A percentile compares a stretch with the other conserved stretches of the same genome.
phyloP scores from a whole-genome alignment of 176 grass and related monocot species.

The Hordeum marinum region DNA sequence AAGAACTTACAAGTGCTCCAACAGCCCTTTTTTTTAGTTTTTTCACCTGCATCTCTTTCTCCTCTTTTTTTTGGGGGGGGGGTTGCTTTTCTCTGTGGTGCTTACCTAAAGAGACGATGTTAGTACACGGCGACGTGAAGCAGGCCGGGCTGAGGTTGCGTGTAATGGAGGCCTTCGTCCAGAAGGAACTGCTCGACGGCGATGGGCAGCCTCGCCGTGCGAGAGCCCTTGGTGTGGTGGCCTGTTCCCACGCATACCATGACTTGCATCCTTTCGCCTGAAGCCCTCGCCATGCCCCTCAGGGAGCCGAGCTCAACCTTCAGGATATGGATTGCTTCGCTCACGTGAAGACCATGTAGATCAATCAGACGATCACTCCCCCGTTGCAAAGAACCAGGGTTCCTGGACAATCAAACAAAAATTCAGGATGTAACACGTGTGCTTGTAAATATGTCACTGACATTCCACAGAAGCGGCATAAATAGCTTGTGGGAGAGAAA shows the following conservation, averaged over 20 bases:
- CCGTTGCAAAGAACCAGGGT: constrained; percentile 31
- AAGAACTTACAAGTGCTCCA: constrained; percentile 42
- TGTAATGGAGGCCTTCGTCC: constrained; percentile 73
- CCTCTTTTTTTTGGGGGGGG: constrained; percentile 16
- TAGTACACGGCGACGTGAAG: constrained; percentile 74
- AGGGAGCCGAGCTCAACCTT: constrained; percentile 61
- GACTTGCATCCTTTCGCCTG: constrained; percentile 69
- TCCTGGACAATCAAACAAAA: constrained; percentile 44
- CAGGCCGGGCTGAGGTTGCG: constrained; percentile 80
- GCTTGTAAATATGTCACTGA: not conserved
- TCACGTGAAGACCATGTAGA: constrained; percentile 86
- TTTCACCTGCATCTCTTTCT: constrained; percentile 30
- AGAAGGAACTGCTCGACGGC: constrained; percentile 84
- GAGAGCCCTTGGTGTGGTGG: constrained; percentile 91
- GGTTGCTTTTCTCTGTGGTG: constrained; percentile 13
- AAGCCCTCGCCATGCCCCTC: constrained; percentile 46
- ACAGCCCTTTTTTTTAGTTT: constrained; percentile 6
- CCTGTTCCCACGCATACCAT: constrained; percentile 91
- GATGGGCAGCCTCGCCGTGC: constrained; percentile 73
- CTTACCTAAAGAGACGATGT: constrained; percentile 42
- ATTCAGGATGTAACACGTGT: not conserved
- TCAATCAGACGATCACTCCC: constrained; percentile 70
- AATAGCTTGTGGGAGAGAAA: not conserved
- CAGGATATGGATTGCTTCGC: constrained; percentile 71
- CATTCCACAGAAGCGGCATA: not conserved